Conservation (phyloP, 345 rosid genomes). For the Brassica incana region DNA sequence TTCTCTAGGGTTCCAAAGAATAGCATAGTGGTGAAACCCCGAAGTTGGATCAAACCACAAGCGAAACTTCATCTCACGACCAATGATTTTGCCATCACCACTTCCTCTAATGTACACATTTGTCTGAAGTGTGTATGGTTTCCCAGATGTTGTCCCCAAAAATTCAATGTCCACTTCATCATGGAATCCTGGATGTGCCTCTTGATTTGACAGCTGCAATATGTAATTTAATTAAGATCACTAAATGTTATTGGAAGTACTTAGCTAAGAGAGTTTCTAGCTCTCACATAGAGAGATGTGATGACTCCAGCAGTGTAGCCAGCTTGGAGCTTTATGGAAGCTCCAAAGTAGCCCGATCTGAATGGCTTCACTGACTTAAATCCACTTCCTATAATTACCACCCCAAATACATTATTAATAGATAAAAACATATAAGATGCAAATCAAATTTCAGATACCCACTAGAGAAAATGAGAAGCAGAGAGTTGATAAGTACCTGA, state of each 20-base stretch:
- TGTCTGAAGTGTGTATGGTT: constrained; percentile 91
- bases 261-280: not conserved
- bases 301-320: constrained; percentile 98
- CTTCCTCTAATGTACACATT: constrained; percentile 95
- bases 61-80: constrained; percentile 92
- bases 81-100: constrained; percentile 87
- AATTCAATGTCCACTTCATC: constrained; percentile 98
- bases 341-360: constrained; percentile 91
- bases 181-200: constrained; percentile 85
- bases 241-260: not conserved
- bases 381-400: constrained; percentile 67
- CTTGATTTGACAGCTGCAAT: constrained; percentile 76
- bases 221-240: not conserved
- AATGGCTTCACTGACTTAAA: constrained; percentile 86
- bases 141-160: constrained; percentile 89
- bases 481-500: constrained; percentile 49
- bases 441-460: constrained; percentile 8
- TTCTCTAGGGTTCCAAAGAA: constrained; percentile 87
- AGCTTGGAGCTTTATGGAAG: constrained; percentile 79
- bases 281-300: constrained; percentile 75
- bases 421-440: not conserved
- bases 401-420: constrained; percentile 3
- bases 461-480: not conserved
- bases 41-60: constrained; percentile 95
- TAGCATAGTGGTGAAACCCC: constrained; percentile 83